Evolutionary conservation across 139 green algal genomes (phyloP).

Genomic region (Raphidocelis subcapitata): DNA sequence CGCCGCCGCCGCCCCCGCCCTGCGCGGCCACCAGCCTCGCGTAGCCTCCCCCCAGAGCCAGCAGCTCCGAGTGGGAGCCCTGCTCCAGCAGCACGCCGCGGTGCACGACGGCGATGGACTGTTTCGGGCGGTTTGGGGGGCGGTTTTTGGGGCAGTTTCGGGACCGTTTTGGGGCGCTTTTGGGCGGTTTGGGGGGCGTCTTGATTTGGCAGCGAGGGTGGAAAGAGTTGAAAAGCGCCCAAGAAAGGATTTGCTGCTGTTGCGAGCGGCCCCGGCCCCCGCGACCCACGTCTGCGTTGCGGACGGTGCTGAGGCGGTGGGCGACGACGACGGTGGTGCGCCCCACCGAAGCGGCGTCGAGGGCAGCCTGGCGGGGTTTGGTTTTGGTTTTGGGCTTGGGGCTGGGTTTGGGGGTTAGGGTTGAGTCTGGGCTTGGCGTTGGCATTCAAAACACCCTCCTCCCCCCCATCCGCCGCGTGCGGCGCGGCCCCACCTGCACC

Average conservation of each 20-base stretch:
- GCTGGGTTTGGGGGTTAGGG: too few relatives aligned
- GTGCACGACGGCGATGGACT: constrained; percentile 27
- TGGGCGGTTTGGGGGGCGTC: too few relatives aligned
- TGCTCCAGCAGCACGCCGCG: constrained; percentile 27
- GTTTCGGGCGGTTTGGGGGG: constrained; percentile 69
- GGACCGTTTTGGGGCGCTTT: background rate
- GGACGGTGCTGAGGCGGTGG: constrained; percentile 42
- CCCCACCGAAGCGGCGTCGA: constrained; percentile 62
- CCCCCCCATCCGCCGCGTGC: too few relatives aligned
- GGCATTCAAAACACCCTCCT: too few relatives aligned
- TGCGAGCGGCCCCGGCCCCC: too few relatives aligned
- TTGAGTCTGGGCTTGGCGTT: too few relatives aligned
- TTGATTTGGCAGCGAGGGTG: too few relatives aligned
- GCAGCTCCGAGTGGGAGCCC: constrained; percentile 61
- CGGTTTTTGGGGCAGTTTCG: background rate
- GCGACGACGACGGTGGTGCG: constrained; percentile 91
- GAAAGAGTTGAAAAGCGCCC: background rate
- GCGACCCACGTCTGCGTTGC: background rate
- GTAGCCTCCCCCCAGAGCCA: constrained; percentile 57
- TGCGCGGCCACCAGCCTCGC: constrained; percentile 66
- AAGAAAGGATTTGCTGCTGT: too few relatives aligned
- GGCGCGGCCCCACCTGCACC: constrained; percentile 42
- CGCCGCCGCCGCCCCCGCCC: background rate
- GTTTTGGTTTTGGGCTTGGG: too few relatives aligned
- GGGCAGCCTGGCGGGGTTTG: constrained; percentile 45